A percentile compares a stretch with the other conserved stretches of the same genome.
Conservation (phyloP, 768 basidiomycete genomes). For the Pleurotus ostreatus region DNA sequence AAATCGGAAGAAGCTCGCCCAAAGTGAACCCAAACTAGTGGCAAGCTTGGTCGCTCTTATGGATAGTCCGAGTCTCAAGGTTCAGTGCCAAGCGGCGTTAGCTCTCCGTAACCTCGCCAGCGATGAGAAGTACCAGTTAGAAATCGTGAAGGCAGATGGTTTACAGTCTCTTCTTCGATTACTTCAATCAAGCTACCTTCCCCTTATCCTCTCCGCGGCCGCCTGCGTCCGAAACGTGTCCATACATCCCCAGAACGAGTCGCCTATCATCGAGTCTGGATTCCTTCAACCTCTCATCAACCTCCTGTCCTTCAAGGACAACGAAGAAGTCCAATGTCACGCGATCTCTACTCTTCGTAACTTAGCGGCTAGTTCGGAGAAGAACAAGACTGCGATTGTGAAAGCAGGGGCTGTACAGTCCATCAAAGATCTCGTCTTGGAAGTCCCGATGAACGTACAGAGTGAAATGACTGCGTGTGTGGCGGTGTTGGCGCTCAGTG, state of each 20-base stretch:
- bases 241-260: conserved; percentile 97
- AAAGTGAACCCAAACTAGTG: conserved; percentile 92
- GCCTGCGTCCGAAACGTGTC: conserved; percentile 99
- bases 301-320: conserved; percentile 96
- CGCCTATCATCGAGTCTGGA: conserved; percentile 97
- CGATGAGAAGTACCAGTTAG: conserved; percentile 98
- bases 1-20: conserved; percentile 92
- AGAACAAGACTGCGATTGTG: conserved; percentile 97
- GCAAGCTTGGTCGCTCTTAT: conserved; percentile 90
- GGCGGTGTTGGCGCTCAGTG: conserved; percentile 92
- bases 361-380: conserved; percentile 93
- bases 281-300: conserved; percentile 96
- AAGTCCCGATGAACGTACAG: conserved; percentile 94
- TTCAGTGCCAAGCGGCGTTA: conserved; percentile 96
- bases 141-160: conserved; percentile 96
- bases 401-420: conserved; percentile 95
- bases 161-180: conserved; percentile 89
- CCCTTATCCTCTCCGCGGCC: conserved; percentile 95
- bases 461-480: conserved; percentile 99
- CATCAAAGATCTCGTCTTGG: conserved; percentile 94
- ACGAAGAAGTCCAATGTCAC: conserved; percentile 99
- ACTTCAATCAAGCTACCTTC: conserved; percentile 93
- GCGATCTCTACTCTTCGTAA: conserved; percentile 97
- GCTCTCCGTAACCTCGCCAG: conserved; percentile 95
- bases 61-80: conserved; percentile 97